phyloP scores from a whole-genome alignment of 2,329 filamentous ascomycete species.

The Diaporthe ilicicola region DNA sequence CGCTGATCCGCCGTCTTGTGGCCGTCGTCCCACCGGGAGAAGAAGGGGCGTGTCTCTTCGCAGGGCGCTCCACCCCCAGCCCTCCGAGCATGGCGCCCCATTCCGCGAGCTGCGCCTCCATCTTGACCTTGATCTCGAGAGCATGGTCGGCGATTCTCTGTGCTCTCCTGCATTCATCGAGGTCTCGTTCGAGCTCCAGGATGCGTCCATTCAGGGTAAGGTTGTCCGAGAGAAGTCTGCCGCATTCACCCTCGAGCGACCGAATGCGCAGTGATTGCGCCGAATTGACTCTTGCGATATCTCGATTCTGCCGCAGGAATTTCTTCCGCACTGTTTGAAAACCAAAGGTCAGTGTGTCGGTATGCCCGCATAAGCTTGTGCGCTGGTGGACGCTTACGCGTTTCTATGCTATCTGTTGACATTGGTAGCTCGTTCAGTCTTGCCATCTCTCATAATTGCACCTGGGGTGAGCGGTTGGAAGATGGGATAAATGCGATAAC shows the following conservation, averaged over 20 bases:
- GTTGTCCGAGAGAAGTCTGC: constrained; percentile 81
- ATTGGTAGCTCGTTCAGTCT: constrained; percentile 79
- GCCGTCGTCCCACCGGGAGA: constrained; percentile 52
- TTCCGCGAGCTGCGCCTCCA: constrained; percentile 78
- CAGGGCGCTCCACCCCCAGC: constrained; percentile 68
- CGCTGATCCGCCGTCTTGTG: constrained; percentile 51
- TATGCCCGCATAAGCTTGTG: constrained; percentile 12
- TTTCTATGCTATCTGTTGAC: constrained; percentile 75
- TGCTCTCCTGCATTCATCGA: constrained; percentile 69
- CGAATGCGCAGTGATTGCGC: constrained; percentile 80
- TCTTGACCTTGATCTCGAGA: constrained; percentile 71
- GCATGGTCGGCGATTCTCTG: constrained; percentile 72
- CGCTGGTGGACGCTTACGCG: constrained; percentile 61
- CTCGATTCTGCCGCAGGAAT: constrained; percentile 84
- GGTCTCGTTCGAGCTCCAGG: constrained; percentile 72
- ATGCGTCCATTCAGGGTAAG: constrained; percentile 76
- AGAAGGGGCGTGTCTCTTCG: constrained; percentile 49
- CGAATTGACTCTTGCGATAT: constrained; percentile 82
- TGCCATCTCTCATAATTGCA: constrained; percentile 69
- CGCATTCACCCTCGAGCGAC: constrained; percentile 77
- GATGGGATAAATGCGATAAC: background rate
- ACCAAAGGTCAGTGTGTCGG: constrained; percentile 35
- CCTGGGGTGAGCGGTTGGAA: constrained; percentile 13
- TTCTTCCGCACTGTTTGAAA: constrained; percentile 73
- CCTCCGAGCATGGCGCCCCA: constrained; percentile 72